Evolutionary conservation across 305 asterid genomes (phyloP), one percentile per base, ranked within the genome.

Genomic region (Rubia tinctorum): DNA sequence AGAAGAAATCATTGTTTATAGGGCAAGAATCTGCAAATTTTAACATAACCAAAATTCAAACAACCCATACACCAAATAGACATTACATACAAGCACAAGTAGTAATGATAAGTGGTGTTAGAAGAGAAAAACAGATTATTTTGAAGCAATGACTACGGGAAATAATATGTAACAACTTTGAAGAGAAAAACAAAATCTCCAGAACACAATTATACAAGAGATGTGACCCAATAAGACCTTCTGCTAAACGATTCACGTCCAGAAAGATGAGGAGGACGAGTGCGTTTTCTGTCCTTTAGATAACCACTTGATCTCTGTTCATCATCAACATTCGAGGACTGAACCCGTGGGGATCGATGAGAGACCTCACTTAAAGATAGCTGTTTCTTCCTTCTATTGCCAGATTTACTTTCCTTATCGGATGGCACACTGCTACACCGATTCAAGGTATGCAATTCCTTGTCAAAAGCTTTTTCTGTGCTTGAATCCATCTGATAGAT

Each of bases 391-490:
- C 71, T 75, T 74, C 83, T 77, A 81, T 71, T 69, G 55, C 72
- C 79, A 68, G 86, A 58, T 55, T 71, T 68, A 71, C 56, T 68
- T 71, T 77, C 74, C 71, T 71, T 71, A 23, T 72, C 76, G 53
- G 71, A 73, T 84, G 71, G 81, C 80, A 27, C 62, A 70, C 60
- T 51, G 72, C 72, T 82, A 64, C 80, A 75, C 37, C 56, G 77
- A 75, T 81, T 84, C 43, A 89, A 58, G 63, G 85, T 77, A 43
- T 78, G 69, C 30, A 86, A 53, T 79, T 91, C 96, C 59, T 83
- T 80, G 65, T 47, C 51, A 67, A 89, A 88, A 75, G 85, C 76
- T 70, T 71, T 76, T 53, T 64, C 75, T 67, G 78, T 65, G 73
- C 30, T 69, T 78, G 62, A 30, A 72, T 71, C 79, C 58, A 49